Base-by-base conservation (phyloP, 2,329 filamentous ascomycete genomes). In the Colletotrichum gloeosporioides region DNA sequence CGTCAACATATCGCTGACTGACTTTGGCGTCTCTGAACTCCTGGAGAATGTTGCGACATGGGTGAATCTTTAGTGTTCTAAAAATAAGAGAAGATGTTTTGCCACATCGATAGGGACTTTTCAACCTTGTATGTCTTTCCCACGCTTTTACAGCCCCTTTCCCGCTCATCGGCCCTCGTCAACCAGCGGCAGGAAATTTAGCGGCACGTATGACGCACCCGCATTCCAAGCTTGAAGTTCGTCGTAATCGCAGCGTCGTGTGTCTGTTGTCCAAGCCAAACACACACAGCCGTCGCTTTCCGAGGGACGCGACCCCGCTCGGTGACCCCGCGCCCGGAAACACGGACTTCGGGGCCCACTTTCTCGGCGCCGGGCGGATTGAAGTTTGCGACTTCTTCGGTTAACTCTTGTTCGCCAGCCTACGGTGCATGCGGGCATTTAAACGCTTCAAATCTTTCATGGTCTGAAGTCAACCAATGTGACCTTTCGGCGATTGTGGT, bases 241-340 rank as follows among this genome's bases (percentile, higher is more conserved):
- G 8, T 53, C 44, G 44, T 2, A 53, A 22, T 53, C 10, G 44
- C 16, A 39, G 36, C 44, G n/a, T 3, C 1, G 0, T 22, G 0
- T 49, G 18, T 0, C 44, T 22, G 44, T 49, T n/a, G 2, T 2
- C 18, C 1, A 44, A 49, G 39, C 18, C 39, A 49, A 49, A 53
- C 6, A 4, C 18, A 49, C 44, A 1, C 44, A 22, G 44, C 44
- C n/a, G n/a, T 22, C 1, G 44, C 44, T 53, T 22, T 32, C 18
- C 9, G 29, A n/a, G 15, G 6, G 59, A 22, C n/a, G n/a, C 27
- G 18, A 62, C 31, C 59, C 59, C 59, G 59, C 29, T 62, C 29
- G 31, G 27, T 8, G 18, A 62, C 59, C 59, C 59, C 59, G 29
- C 59, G 59, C 9, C 59, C 59, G 59, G 59, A 62, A 62, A 62